phyloP scores from a whole-genome alignment of 1,284 basidiomycete species.

The Lentinula novae-zelandiae region DNA sequence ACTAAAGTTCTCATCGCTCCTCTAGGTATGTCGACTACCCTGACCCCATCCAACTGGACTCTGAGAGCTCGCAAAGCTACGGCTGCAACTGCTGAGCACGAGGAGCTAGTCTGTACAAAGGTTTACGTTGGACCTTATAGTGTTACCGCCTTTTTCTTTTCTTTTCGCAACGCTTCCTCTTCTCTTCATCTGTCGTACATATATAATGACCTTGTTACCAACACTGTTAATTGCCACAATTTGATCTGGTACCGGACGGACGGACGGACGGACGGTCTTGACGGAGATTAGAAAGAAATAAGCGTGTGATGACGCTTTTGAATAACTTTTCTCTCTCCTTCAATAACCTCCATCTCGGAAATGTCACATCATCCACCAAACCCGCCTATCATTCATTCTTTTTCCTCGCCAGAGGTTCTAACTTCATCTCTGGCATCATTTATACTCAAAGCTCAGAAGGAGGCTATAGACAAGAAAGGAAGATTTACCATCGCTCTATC shows the following conservation, averaged over 20 bases:
- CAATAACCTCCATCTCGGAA: not conserved
- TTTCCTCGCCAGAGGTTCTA: conserved; percentile 57
- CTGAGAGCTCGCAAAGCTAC: conserved; percentile 87
- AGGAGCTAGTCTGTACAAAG: not conserved
- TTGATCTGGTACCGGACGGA: not conserved
- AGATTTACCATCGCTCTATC: conserved; percentile 92
- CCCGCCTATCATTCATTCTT: conserved; percentile 75
- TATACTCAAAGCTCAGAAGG: conserved; percentile 85
- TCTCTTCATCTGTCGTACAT: conserved; percentile 11
- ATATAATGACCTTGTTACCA: conserved; percentile 3
- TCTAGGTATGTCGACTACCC: conserved; percentile 95
- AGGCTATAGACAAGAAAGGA: conserved; percentile 84
- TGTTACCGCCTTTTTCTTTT: not conserved
- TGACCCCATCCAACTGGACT: conserved; percentile 97
- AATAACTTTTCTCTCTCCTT: not conserved
- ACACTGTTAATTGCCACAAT: conserved; percentile 6
- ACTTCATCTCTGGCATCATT: conserved; percentile 73
- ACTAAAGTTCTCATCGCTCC: conserved; percentile 10
- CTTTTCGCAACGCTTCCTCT: not conserved
- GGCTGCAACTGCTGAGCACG: conserved; percentile 83
- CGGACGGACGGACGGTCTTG: not conserved
- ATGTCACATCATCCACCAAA: conserved; percentile 45
- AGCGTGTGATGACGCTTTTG: conserved; percentile 3
- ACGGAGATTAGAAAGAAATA: not conserved
- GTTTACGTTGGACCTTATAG: conserved; percentile 6